phyloP scores from a whole-genome alignment of 2,329 filamentous ascomycete genomes.

The Botryotinia narcissicola region DNA sequence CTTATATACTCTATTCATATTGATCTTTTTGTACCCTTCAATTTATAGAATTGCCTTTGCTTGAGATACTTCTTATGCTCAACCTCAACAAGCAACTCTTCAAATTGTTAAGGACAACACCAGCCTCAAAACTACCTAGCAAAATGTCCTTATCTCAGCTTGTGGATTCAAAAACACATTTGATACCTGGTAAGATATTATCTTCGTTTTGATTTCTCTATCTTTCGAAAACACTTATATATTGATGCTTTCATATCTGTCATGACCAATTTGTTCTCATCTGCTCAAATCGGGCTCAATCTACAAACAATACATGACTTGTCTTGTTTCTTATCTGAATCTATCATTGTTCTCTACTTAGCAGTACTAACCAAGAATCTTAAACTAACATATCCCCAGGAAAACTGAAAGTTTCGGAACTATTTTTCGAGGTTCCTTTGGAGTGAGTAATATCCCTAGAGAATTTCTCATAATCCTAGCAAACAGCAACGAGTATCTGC shows the following conservation, averaged over 20 bases:
- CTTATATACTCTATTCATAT: neutral
- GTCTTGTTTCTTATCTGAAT: neutral
- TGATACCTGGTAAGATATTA: conserved; percentile 23
- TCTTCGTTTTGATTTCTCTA: neutral
- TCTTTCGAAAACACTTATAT: neutral
- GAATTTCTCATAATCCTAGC: neutral
- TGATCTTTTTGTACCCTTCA: neutral
- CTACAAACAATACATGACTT: neutral
- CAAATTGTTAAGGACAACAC: neutral
- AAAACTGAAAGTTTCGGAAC: conserved; percentile 73
- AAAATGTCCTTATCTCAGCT: conserved; percentile 35
- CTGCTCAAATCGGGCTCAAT: neutral
- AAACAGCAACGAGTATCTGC: conserved; percentile 42
- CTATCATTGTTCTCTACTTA: neutral
- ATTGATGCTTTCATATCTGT: neutral
- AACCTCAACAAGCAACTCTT: conserved; percentile 4
- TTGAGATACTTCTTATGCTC: neutral
- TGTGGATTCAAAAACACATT: conserved; percentile 27
- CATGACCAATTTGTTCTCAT: neutral
- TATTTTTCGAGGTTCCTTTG: conserved; percentile 83
- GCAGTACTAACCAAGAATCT: neutral
- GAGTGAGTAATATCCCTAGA: conserved; percentile 67
- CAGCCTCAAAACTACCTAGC: neutral
- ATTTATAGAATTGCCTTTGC: neutral
- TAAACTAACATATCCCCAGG: conserved; percentile 47